Base-by-base conservation (phyloP, 2,329 filamentous ascomycete genomes). In the Cryphonectria japonica region DNA sequence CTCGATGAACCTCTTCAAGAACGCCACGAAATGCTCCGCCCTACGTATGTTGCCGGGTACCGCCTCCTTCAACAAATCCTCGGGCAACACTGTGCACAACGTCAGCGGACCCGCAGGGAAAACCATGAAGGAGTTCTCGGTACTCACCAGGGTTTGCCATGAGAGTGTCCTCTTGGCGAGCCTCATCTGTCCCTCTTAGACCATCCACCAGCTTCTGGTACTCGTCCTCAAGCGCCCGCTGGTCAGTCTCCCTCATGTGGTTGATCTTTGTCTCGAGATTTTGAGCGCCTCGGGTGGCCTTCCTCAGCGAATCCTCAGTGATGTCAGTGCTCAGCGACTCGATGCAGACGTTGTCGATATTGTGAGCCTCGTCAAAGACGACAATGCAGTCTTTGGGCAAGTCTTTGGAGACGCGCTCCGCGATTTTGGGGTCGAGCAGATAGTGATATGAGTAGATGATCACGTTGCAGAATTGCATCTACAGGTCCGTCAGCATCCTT, bases 391-490 rank as follows among this genome's bases (percentile, higher is more conserved):
- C 97, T 76, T 98, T 98, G 0, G 96, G 98, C 14, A 99, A 88
- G 78, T 99, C 96, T 80, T 92, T 94, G 0, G 96, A 98, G 1
- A 98, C 95, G 71, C 95, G 84, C 79, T 99, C 96, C 16, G 96
- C 96, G 77, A 99, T 99, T 80, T 99, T 99, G 2, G 96, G 96
- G 77, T 99, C 97, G 22, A 99, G 88, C 3, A 99, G 88, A 78
- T 99, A 99, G 81, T 99, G 96, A 79, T 99, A 99, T 0, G 96
- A 99, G 83, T 99, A 99, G 75, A 99, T 99, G 78, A 99, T 98
- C 78, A 99, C 94, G 79, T 99, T 98, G 87, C 96, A 99, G 79
- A 95, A 98, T 77, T 96, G 92, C 95, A 99, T 98, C 92, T 94
- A 74, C 19, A 43, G 11, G 43, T 39, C 54, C 19, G 19, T 39